A percentile compares a stretch with the other conserved stretches of the same genome.
phyloP scores from a whole-genome alignment of 371 early-diverging fungal genomes.

The Mortierella sp. region DNA sequence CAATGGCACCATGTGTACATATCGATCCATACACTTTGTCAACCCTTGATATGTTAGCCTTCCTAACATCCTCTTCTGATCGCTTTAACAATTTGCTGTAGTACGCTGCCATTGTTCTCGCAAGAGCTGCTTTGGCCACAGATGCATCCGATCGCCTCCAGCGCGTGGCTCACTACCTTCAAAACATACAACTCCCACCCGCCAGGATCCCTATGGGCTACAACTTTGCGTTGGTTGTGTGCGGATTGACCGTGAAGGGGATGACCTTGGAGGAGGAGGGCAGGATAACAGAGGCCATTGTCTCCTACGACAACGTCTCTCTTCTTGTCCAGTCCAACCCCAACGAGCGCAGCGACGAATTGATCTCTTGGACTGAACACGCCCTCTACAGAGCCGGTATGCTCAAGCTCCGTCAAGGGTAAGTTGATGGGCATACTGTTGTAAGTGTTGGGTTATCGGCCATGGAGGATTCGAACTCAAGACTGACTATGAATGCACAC shows the following conservation, averaged over 20 bases:
- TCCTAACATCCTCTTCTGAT: background rate
- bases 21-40: background rate
- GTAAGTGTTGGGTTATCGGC: background rate
- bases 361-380: slow-evolving; percentile 77
- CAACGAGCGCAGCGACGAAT: slow-evolving; percentile 60
- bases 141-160: slow-evolving; percentile 51
- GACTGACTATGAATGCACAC: background rate
- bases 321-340: slow-evolving; percentile 59
- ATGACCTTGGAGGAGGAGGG: slow-evolving; percentile 67
- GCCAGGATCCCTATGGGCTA: slow-evolving; percentile 63
- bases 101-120: slow-evolving; percentile 53
- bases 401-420: slow-evolving; percentile 66
- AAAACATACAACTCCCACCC: slow-evolving; percentile 48
- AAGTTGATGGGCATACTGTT: slow-evolving; percentile 18
- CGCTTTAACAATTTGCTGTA: background rate
- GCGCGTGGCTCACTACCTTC: slow-evolving; percentile 47
- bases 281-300: slow-evolving; percentile 62
- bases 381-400: slow-evolving; percentile 76
- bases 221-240: slow-evolving; percentile 64
- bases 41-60: background rate
- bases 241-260: slow-evolving; percentile 71
- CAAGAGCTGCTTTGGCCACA: slow-evolving; percentile 47
- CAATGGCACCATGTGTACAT: background rate
- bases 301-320: slow-evolving; percentile 65
- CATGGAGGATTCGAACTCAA: background rate